Evolutionary conservation across 179 eudicot species (phyloP).

Genomic region (Beta corolliflora): DNA sequence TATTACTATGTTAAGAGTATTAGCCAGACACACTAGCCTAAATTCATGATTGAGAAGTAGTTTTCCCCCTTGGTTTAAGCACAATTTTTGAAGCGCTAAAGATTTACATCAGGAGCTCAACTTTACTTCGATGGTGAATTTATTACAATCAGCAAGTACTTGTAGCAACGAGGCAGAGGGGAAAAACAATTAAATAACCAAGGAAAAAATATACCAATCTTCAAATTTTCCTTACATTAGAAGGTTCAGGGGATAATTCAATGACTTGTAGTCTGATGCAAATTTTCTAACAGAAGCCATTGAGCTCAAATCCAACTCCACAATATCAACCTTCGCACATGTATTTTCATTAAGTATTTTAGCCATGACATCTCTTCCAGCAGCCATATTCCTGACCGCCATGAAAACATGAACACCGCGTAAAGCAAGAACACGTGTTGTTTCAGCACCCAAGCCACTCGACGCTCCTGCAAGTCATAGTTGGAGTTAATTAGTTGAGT

Average conservation of each 20-base stretch:
- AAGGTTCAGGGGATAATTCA: background rate
- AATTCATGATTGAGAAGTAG: too few species aligned
- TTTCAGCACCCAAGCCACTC: constrained; percentile 12
- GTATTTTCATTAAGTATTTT: background rate
- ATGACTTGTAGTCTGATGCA: constrained; percentile 1
- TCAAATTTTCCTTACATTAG: background rate
- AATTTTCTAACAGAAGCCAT: background rate
- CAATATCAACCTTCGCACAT: background rate
- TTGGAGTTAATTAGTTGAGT: background rate
- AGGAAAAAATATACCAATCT: background rate
- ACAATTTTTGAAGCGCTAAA: too few species aligned
- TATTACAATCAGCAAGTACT: too few species aligned
- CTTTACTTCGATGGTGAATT: too few species aligned
- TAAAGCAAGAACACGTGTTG: constrained; percentile 11
- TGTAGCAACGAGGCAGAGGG: too few species aligned
- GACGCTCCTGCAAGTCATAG: constrained; percentile 55
- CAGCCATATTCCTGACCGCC: background rate
- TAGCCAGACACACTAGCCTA: background rate
- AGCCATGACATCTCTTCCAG: background rate
- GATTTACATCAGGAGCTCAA: too few species aligned
- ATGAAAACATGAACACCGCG: constrained; percentile 8
- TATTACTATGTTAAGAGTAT: too few species aligned
- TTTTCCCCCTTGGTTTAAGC: too few species aligned
- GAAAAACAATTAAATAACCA: background rate
- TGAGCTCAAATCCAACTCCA: constrained; percentile 9